These are phyloP conservation scores for Oryza officinalis DNA, from an alignment of 176 grass and related monocot species.

Conservation along the genomic window DNA sequence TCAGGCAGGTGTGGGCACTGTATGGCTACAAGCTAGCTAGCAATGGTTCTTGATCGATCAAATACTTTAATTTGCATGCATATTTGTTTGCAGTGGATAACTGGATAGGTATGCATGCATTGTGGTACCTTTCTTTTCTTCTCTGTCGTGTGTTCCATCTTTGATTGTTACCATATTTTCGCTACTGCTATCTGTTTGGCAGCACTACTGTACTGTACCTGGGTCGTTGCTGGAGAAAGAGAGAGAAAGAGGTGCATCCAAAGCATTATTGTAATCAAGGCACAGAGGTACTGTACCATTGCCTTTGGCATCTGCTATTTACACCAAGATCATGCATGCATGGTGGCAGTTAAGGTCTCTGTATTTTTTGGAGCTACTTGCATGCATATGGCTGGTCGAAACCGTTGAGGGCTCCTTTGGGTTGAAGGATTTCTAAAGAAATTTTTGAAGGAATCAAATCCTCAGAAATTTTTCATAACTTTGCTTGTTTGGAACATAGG, in stretches of 20 bases:
- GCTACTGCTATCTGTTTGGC: background rate
- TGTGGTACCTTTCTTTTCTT: background rate
- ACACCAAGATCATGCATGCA: background rate
- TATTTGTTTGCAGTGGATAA: background rate
- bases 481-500: too few species aligned
- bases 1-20: background rate
- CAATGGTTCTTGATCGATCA: background rate
- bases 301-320: conserved; percentile 22
- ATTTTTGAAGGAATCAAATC: too few species aligned
- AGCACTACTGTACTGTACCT: background rate
- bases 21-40: background rate
- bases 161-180: background rate
- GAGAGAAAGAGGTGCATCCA: background rate
- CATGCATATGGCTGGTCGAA: conserved; percentile 6
- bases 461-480: too few species aligned
- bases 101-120: background rate
- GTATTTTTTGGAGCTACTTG: conserved; percentile 41
- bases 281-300: conserved; percentile 11
- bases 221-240: background rate
- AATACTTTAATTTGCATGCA: background rate
- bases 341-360: conserved; percentile 37
- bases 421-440: too few species aligned
- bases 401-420: background rate
- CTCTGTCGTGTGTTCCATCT: background rate
- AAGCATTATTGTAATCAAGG: background rate